Percentiles rank a stretch among this genome's conserved stretches.
Evolutionary conservation across 129 eudicot species (phyloP).

Genomic region (Centrapalus pauciflorus): DNA sequence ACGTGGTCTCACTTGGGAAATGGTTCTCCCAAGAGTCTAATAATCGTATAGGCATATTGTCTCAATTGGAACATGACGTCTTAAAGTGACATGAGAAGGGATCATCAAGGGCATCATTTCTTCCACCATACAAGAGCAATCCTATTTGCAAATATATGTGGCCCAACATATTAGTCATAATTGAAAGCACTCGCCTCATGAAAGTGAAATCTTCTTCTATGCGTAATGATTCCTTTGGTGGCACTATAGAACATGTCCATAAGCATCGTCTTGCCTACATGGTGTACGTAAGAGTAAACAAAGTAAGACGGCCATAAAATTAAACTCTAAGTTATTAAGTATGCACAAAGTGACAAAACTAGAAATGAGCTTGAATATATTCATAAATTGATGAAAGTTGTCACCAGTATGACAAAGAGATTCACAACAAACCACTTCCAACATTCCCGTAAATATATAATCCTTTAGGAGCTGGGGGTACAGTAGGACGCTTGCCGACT

Average conservation of each 20-base stretch:
- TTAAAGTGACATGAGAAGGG: neutral
- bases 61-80: neutral
- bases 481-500: conserved; percentile 61
- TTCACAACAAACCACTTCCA: conserved; percentile 78
- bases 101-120: neutral
- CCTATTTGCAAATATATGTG: neutral
- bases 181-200: conserved; percentile 69
- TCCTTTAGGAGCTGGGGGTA: conserved; percentile 92
- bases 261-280: conserved; percentile 91
- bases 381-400: neutral
- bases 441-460: conserved; percentile 87
- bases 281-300: neutral
- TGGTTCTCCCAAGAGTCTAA: too few species aligned
- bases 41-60: neutral
- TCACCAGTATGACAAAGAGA: neutral
- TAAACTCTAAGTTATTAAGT: too few species aligned
- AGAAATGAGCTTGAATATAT: neutral
- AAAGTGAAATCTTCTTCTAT: conserved; percentile 90
- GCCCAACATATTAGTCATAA: neutral
- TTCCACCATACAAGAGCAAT: neutral
- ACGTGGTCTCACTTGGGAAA: neutral
- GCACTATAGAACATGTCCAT: conserved; percentile 95
- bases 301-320: neutral
- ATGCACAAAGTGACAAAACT: neutral
- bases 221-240: conserved; percentile 79